Percentiles rank a stretch among this genome's conserved stretches.
Conservation (phyloP, 1,139 yeast species). For the Suhomyces chickasaworum region DNA sequence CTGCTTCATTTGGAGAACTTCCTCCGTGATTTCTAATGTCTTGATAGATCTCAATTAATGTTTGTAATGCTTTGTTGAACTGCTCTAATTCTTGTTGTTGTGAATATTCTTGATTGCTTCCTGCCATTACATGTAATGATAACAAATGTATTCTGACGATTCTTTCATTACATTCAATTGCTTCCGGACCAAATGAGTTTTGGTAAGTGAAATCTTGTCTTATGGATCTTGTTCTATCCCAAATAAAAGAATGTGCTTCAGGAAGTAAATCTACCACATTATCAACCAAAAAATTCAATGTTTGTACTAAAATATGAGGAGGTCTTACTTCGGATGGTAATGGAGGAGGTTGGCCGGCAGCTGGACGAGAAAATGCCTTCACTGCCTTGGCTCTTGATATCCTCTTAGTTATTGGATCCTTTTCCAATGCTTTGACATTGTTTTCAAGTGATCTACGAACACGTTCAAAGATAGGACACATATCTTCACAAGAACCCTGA, state of each 20-base stretch:
- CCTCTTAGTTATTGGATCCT: constrained; percentile 61
- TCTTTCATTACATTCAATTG: constrained; percentile 87
- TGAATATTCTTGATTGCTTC: constrained; percentile 73
- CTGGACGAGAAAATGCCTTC: constrained; percentile 94
- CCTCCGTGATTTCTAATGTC: constrained; percentile 79
- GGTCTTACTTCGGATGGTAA: constrained; percentile 97
- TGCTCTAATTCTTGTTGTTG: constrained; percentile 96
- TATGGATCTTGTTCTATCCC: constrained; percentile 98
- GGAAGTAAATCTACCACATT: constrained; percentile 69
- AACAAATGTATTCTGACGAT: constrained; percentile 88
- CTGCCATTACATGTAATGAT: constrained; percentile 86
- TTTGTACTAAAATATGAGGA: constrained; percentile 66
- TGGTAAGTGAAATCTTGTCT: constrained; percentile 97
- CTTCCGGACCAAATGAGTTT: constrained; percentile 90
- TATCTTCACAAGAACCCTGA: constrained; percentile 84
- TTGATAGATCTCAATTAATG: constrained; percentile 83
- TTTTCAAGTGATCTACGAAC: constrained; percentile 86
- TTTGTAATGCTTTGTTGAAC: constrained; percentile 86
- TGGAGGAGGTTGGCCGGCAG: constrained; percentile 98
- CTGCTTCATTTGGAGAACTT: constrained; percentile 86
- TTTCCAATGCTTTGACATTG: constrained; percentile 80
- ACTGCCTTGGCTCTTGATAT: constrained; percentile 70
- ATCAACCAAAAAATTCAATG: constrained; percentile 71
- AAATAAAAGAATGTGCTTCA: constrained; percentile 85
- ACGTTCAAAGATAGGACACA: constrained; percentile 95